Evolutionary conservation across 768 basidiomycete species (phyloP).

Genomic region (Boletus sensibilis): DNA sequence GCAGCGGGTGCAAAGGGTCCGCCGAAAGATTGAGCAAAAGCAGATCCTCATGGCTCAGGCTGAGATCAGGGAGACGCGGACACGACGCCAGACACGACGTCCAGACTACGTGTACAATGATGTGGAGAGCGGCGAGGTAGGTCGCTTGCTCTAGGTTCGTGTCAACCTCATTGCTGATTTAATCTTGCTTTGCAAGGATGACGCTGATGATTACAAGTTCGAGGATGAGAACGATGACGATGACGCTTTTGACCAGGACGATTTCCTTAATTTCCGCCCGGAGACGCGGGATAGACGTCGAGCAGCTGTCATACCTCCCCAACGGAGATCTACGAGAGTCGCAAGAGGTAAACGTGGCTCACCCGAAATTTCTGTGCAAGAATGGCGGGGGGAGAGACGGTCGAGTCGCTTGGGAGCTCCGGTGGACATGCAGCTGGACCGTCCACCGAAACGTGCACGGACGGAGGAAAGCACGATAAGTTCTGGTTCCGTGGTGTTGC

Average conservation of each 20-base stretch:
- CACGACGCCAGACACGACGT: slow-evolving; percentile 65
- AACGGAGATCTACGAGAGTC: slow-evolving; percentile 55
- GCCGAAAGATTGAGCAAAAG: slow-evolving; percentile 68
- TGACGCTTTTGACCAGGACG: slow-evolving; percentile 46
- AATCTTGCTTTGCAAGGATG: slow-evolving; percentile 41
- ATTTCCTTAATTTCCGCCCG: slow-evolving; percentile 37
- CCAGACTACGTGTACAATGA: slow-evolving; percentile 83
- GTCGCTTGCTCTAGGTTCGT: slow-evolving; percentile 8
- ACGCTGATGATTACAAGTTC: slow-evolving; percentile 64
- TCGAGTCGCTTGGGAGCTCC: slow-evolving; percentile 64
- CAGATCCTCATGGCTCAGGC: slow-evolving; percentile 66
- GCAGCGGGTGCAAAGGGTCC: slow-evolving; percentile 70
- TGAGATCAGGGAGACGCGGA: slow-evolving; percentile 77
- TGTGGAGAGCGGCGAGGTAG: slow-evolving; percentile 59
- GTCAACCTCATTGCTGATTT: slow-evolving; percentile 26
- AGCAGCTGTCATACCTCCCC: slow-evolving; percentile 35
- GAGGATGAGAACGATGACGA: slow-evolving; percentile 71
- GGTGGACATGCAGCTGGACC: slow-evolving; percentile 50
- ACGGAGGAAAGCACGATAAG: slow-evolving; percentile 71
- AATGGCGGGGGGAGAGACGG: slow-evolving; percentile 75
- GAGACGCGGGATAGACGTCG: slow-evolving; percentile 46
- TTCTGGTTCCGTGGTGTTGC: slow-evolving; percentile 43
- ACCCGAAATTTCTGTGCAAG: slow-evolving; percentile 46
- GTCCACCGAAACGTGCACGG: slow-evolving; percentile 66
- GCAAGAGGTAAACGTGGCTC: slow-evolving; percentile 53